Conservation (phyloP, 805 yeast species). For the Ogataea methylovora region DNA sequence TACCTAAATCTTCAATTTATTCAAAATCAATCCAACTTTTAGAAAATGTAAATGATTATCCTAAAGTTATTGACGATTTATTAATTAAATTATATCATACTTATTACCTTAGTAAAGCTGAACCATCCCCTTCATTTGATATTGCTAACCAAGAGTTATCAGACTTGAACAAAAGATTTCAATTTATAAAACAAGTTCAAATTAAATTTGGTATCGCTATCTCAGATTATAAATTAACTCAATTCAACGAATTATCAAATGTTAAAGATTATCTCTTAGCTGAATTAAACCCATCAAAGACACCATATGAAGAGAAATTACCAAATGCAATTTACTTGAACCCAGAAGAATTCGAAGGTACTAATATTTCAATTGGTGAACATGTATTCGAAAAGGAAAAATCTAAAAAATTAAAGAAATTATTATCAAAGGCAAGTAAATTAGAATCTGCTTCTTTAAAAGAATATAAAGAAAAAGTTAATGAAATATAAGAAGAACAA, state of each 20-base stretch:
- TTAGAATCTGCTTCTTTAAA: slow-evolving; percentile 11
- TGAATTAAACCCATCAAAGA: slow-evolving; percentile 32
- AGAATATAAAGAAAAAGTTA: too few relatives aligned
- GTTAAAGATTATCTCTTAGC: slow-evolving; percentile 30
- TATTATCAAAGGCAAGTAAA: slow-evolving; percentile 29
- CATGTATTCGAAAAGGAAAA: slow-evolving; percentile 41
- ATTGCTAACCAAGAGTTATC: slow-evolving; percentile 13
- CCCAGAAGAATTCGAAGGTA: slow-evolving; percentile 44
- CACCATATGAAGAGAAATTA: slow-evolving; percentile 48
- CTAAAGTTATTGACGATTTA: slow-evolving; percentile 7
- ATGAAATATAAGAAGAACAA: too few relatives aligned
- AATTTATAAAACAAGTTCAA: slow-evolving; percentile 40
- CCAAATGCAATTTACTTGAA: slow-evolving; percentile 70
- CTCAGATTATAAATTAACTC: slow-evolving; percentile 42
- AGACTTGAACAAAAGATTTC: slow-evolving; percentile 44
- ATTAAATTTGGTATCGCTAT: slow-evolving; percentile 41
- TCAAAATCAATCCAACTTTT: slow-evolving; percentile 3
- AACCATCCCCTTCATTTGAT: slow-evolving; percentile 3
- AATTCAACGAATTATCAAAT: slow-evolving; percentile 29
- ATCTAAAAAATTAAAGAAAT: slow-evolving; percentile 35
- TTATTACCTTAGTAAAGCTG: not conserved
- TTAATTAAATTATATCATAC: slow-evolving; percentile 9
- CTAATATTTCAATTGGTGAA: slow-evolving; percentile 48
- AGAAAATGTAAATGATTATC: slow-evolving; percentile 2
- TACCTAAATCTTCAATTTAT: slow-evolving; percentile 17